Evolutionary conservation across 176 grass and related monocot species (phyloP).

Genomic region (bread wheat (Triticum aestivum)): DNA sequence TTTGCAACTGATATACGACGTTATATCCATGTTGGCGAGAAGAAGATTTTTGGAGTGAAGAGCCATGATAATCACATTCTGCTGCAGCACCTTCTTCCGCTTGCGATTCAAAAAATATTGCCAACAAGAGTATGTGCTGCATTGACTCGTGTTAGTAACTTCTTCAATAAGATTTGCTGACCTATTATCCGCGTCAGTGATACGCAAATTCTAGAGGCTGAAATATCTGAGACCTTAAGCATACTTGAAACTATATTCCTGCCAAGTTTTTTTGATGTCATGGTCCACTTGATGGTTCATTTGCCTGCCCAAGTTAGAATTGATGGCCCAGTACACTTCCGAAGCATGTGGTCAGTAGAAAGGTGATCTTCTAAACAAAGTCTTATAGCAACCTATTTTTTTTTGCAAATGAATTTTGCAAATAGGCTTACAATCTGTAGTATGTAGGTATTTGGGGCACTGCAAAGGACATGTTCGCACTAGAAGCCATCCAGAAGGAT

Average conservation of each 20-base stretch:
- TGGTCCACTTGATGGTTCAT: slow-evolving; percentile 14
- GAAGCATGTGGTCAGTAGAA: neutral
- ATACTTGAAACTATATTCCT: neutral
- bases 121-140: neutral
- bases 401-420: too few species aligned
- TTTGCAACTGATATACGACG: neutral
- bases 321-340: neutral
- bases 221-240: neutral
- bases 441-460: too few species aligned
- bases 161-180: neutral
- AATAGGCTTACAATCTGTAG: too few species aligned
- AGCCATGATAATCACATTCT: neutral
- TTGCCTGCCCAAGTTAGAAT: neutral
- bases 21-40: neutral
- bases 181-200: neutral
- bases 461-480: neutral
- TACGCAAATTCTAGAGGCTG: neutral
- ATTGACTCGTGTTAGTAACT: neutral
- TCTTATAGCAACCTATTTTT: neutral
- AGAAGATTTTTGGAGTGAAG: neutral
- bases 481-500: neutral
- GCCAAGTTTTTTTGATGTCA: neutral
- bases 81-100: neutral
- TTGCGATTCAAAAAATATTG: neutral
- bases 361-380: neutral